Conservation (phyloP, 345 rosid genomes). For the Rhodamnia rubescens region DNA sequence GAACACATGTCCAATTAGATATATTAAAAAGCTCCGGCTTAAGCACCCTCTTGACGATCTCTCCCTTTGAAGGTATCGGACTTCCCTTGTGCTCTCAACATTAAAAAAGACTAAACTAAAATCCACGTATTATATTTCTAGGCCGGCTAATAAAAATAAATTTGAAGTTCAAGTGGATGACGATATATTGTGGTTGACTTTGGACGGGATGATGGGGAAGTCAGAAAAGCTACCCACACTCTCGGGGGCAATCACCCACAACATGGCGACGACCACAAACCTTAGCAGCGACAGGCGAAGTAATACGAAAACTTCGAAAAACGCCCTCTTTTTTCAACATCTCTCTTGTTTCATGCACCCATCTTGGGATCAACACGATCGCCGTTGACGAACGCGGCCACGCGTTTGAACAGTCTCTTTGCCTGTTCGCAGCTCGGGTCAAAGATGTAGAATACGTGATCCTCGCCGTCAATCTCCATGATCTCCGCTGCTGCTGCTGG, state of each 20-base stretch:
- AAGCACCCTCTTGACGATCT: too few species aligned
- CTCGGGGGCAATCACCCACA: background rate
- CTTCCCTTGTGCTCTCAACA: background rate
- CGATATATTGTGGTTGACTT: background rate
- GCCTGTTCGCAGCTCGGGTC: conserved; percentile 41
- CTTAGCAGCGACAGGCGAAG: background rate
- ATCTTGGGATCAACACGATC: background rate
- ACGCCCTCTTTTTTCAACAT: background rate
- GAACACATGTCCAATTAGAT: too few species aligned
- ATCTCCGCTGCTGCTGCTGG: conserved; percentile 31
- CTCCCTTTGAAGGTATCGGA: too few species aligned
- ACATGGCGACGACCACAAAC: background rate
- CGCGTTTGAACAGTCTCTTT: conserved; percentile 17
- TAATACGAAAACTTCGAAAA: background rate
- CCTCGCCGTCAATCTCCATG: conserved; percentile 43
- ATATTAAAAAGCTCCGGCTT: too few species aligned
- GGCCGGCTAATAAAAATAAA: background rate
- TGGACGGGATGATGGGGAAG: background rate
- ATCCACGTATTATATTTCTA: background rate
- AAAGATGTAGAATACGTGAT: conserved; percentile 60
- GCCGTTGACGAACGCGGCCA: conserved; percentile 37
- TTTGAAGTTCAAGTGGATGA: background rate
- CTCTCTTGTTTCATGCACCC: background rate
- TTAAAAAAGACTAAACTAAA: background rate
- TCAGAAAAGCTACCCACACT: background rate